Evolutionary conservation across 1,284 basidiomycete genomes (phyloP), one percentile per base, ranked within the genome.

Genomic region (Ceratobasidium papillatum): DNA sequence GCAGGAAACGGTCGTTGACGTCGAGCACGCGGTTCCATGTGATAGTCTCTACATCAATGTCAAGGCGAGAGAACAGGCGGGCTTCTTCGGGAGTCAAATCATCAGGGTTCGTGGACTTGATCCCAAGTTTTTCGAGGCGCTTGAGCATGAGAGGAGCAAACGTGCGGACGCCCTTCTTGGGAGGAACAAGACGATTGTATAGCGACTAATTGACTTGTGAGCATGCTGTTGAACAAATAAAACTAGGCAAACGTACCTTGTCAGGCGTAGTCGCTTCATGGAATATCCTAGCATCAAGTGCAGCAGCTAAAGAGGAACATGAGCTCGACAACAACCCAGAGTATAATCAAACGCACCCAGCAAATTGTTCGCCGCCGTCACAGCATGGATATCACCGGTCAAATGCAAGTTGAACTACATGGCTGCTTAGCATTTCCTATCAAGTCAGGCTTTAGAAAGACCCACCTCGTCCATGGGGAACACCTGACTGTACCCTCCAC

Each of bases 11-110:
- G 83, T 99, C 97, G 83, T 99, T 99, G 78, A 94, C 95, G 82
- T 99, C 97, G 72, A 98, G 84, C 17, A 99, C 98, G 73, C 97
- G 95, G 84, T 98, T 97, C 95, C 97, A 99, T 62, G 97, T 99
- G 79, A 99, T 95, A 27, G 95, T 96, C 62, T 90, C 88, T 3
- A 91, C 87, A 82, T 99, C 96, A 74, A 99, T 89, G 80, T 99
- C 96, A 34, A 99, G 89, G 71, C 98, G 90, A 30, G 95, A 95
- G 79, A 99, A 99, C 75, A 88, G 88, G 71, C 87, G 91, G 79
- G 94, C 91, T 83, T 99, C 98, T 79, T 98, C 96, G 41, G 94
- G 92, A 19, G 95, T 98, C 64, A 99, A 87, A 52, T 94, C 93
- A 80, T 95, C 89, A 1, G 98, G 98, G 81, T 96, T 87, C 27